Conservation (phyloP, 345 rosid species). For the Lenwebbia sp. region DNA sequence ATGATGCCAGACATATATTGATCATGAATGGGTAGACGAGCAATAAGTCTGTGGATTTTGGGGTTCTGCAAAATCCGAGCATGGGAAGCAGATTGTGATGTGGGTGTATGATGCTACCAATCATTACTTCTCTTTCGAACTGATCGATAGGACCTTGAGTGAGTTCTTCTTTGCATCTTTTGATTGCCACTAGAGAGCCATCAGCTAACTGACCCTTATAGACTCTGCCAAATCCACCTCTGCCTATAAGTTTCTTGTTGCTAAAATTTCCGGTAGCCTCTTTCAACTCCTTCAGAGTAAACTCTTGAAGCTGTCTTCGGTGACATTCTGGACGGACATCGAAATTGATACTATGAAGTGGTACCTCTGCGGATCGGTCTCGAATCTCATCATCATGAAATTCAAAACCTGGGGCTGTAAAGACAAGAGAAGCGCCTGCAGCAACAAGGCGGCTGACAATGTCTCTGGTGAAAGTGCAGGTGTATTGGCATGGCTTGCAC, state of each 20-base stretch:
- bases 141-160: too few relatives aligned
- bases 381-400: neutral
- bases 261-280: neutral
- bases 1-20: neutral
- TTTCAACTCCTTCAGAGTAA: neutral
- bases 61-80: neutral
- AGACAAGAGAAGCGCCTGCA: neutral
- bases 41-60: neutral
- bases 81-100: neutral
- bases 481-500: too few relatives aligned
- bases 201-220: neutral
- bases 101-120: neutral
- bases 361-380: neutral
- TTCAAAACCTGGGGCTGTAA: neutral
- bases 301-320: neutral
- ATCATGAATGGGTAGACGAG: neutral
- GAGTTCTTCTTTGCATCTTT: too few relatives aligned
- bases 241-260: neutral
- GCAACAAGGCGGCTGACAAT: neutral
- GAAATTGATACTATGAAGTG: neutral
- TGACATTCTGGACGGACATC: neutral
- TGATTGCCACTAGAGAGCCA: constrained; percentile 1
- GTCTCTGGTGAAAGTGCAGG: too few relatives aligned
- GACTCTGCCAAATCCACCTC: neutral
- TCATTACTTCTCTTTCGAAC: neutral